Percentiles rank a stretch among this genome's conserved stretches.
Conservation (phyloP, 768 basidiomycete genomes). For the Phlebiopsis gigantea region DNA sequence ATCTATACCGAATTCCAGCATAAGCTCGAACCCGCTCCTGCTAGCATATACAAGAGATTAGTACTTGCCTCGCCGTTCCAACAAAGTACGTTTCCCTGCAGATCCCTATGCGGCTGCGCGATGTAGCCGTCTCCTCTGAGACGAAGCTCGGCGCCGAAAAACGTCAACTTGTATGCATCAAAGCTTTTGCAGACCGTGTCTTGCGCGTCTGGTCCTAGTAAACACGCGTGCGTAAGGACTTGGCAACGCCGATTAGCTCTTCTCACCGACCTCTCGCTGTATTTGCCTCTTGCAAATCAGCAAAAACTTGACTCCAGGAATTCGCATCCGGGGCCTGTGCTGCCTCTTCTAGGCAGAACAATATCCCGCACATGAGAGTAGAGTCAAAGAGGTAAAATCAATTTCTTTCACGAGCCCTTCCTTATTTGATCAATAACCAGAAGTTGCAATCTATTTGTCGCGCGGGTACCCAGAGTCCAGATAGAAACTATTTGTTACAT, state of each 20-base stretch:
- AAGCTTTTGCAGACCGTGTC: constrained; percentile 24
- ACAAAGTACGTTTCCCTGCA: constrained; percentile 56
- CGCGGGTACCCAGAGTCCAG: too few relatives aligned
- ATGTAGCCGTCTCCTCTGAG: constrained; percentile 56
- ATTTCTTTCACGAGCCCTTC: not conserved
- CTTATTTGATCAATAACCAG: not conserved
- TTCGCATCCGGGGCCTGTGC: not conserved
- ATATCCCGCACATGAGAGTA: constrained; percentile 64
- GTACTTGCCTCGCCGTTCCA: constrained; percentile 79
- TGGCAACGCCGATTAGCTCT: not conserved
- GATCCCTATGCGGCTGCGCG: constrained; percentile 59
- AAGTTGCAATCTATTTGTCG: not conserved
- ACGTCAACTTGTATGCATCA: constrained; percentile 33
- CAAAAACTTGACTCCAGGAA: constrained; percentile 21
- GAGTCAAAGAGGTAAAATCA: not conserved
- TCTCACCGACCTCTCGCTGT: constrained; percentile 45
- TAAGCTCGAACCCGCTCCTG: not conserved
- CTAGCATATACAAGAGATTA: not conserved
- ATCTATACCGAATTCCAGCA: constrained; percentile 33
- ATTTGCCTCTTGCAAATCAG: constrained; percentile 43
- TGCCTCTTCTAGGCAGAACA: constrained; percentile 31
- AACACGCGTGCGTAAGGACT: not conserved
- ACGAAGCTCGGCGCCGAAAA: constrained; percentile 73
- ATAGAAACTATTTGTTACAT: not conserved
- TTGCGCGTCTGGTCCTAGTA: constrained; percentile 64